phyloP scores from a whole-genome alignment of 2,329 filamentous ascomycete genomes.

The Leptographium wingfieldii region DNA sequence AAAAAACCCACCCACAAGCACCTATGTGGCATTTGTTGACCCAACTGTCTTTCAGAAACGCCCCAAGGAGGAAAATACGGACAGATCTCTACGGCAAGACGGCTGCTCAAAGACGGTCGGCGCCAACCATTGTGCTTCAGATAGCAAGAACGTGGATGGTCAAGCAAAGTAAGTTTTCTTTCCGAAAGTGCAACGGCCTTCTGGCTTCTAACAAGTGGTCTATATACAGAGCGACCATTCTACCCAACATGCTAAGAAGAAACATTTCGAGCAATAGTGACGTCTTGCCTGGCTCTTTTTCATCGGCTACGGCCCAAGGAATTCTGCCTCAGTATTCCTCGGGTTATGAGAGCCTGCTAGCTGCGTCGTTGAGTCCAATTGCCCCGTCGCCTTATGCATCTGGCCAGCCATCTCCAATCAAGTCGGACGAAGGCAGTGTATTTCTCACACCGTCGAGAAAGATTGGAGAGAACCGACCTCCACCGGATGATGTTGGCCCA shows the following conservation, averaged over 20 bases:
- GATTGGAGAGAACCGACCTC: slow-evolving; percentile 32
- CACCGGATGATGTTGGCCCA: slow-evolving; percentile 14
- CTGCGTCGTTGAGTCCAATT: slow-evolving; percentile 8
- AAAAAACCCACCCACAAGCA: not conserved
- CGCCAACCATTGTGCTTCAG: not conserved
- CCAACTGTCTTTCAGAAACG: not conserved
- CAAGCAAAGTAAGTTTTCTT: not conserved
- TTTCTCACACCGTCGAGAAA: slow-evolving; percentile 18
- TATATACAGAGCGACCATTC: slow-evolving; percentile 26
- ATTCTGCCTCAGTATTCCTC: slow-evolving; percentile 23
- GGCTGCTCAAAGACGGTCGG: not conserved
- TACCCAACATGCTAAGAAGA: slow-evolving; percentile 37
- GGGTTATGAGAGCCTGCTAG: slow-evolving; percentile 9
- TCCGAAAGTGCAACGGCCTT: not conserved
- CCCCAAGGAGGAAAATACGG: not conserved
- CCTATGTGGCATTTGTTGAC: not conserved
- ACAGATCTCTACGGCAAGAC: not conserved
- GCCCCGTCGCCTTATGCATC: slow-evolving; percentile 6
- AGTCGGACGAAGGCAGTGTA: slow-evolving; percentile 10
- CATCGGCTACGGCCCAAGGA: slow-evolving; percentile 38
- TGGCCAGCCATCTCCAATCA: slow-evolving; percentile 9
- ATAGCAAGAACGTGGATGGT: not conserved
- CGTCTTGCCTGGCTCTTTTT: slow-evolving; percentile 27
- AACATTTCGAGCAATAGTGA: slow-evolving; percentile 28
- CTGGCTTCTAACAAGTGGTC: not conserved